These are phyloP conservation scores for Backusella luteola DNA, from an alignment of 192 early-diverging fungal species.

Conservation along the genomic window DNA sequence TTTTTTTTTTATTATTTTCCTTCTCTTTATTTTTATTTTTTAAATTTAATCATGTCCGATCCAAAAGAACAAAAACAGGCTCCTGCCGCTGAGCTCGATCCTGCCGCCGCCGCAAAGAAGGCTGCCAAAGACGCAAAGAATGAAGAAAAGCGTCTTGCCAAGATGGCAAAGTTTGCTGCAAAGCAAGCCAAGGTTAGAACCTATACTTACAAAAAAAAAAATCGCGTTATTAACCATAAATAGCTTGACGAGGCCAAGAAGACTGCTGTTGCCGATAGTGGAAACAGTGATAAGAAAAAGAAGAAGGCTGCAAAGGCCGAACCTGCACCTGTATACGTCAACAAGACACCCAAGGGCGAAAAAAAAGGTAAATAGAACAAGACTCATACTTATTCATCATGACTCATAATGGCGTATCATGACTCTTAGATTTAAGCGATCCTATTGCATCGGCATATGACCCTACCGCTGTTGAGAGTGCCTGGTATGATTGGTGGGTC, in stretches of 20 bases:
- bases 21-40: background rate
- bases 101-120: conserved; percentile 41
- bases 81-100: conserved; percentile 8
- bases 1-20: background rate
- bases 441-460: conserved; percentile 84
- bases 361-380: conserved; percentile 63
- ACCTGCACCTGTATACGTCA: conserved; percentile 66
- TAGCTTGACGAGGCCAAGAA: conserved; percentile 23
- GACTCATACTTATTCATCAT: background rate
- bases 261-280: background rate
- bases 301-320: conserved; percentile 54
- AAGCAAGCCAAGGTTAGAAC: conserved; percentile 73
- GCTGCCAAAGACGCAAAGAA: conserved; percentile 88
- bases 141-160: conserved; percentile 87
- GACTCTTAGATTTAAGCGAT: conserved; percentile 61
- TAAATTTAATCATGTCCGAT: background rate
- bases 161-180: conserved; percentile 89
- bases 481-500: conserved; percentile 99
- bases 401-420: background rate
- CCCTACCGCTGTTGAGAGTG: conserved; percentile 86
- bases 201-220: background rate
- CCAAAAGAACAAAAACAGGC: conserved; percentile 9
- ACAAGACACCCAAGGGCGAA: conserved; percentile 82
- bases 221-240: background rate
- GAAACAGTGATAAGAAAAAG: conserved; percentile 51